Evolutionary conservation across 2,329 filamentous ascomycete species (phyloP), one percentile per base, ranked within the genome.

Genomic region (Hymenoscyphus scutula): DNA sequence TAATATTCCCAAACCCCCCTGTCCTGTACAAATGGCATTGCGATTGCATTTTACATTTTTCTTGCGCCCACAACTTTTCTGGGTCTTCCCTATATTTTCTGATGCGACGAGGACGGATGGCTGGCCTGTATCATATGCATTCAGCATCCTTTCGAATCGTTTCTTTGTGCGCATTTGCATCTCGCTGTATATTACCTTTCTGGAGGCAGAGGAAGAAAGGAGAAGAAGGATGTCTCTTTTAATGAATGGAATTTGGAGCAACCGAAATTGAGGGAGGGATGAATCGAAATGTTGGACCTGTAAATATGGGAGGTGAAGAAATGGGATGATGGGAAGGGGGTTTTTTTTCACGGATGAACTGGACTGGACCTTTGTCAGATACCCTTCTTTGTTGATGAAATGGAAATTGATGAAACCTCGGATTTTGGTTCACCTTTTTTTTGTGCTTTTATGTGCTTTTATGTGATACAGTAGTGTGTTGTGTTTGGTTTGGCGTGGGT

Each of bases 1-100:
- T 59, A 60, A 45, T 56, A 19, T 25, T 48, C 45, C 38, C 37
- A 58, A 23, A n/a, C n/a, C n/a, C n/a, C 38, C 17, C 29, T 15
- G 63, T 58, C 59, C 60, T 70, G 68, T 68, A 69, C 58, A 63
- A 65, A 23, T 55, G 41, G 41, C 41, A 23, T 48, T 48, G 41
- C 41, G 32, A 48, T 48, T n/a, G 41, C 41, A 34, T 34, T 13
- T 48, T 4, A 8, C 19, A 48, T 48, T 23, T n/a, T 48, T 10
- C 8, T 48, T 17, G 6, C 10, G 7, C 10, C 15, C 19, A 10
- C 23, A 10, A 10, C 23, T 48, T 11, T 19, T 2, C n/a, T 5
- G 17, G 19, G 7, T 19, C 23, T 48, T 2, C 23, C 11, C 3
- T 48, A 10, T 23, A 7, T 23, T 48, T 48, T 1, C 19, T 23